phyloP scores from a whole-genome alignment of 228 moss, liverwort and hornwort species.

The Sphagnum fallax region DNA sequence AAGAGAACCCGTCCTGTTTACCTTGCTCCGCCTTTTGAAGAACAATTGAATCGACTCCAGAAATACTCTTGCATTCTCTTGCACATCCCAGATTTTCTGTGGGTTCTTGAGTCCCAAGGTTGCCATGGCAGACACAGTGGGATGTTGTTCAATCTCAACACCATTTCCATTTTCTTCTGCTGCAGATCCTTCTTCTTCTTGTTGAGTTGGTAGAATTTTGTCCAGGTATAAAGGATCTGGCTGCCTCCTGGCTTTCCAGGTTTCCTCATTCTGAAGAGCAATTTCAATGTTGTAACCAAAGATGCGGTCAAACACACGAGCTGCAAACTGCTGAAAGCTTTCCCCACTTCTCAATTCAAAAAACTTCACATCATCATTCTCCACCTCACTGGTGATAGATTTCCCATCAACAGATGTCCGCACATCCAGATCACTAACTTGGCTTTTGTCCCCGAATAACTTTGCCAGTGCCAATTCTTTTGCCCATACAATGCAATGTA shows the following conservation, averaged over 20 bases:
- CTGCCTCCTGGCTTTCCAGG: constrained; percentile 86
- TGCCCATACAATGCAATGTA: constrained; percentile 99
- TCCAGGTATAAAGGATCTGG: constrained; percentile 81
- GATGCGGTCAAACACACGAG: constrained; percentile 81
- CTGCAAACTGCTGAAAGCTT: constrained; percentile 54
- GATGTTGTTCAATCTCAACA: constrained; percentile 22
- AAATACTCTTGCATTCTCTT: constrained; percentile 74
- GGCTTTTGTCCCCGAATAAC: constrained; percentile 88
- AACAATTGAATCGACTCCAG: constrained; percentile 66
- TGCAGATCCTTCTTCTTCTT: constrained; percentile 6
- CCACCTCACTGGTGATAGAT: constrained; percentile 49
- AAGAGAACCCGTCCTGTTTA: constrained; percentile 5
- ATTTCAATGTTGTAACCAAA: constrained; percentile 90
- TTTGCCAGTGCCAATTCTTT: constrained; percentile 90
- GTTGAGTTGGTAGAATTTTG: constrained; percentile 44
- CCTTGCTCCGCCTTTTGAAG: constrained; percentile 63
- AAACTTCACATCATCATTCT: constrained; percentile 66
- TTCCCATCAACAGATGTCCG: constrained; percentile 45
- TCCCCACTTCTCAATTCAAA: constrained; percentile 71
- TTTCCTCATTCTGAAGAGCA: constrained; percentile 88
- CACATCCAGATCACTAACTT: constrained; percentile 83
- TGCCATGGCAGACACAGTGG: constrained; percentile 54
- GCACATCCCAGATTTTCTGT: constrained; percentile 82
- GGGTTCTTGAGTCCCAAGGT: constrained; percentile 70
- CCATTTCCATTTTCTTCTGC: constrained; percentile 18